Conservation (phyloP, 495 filamentous ascomycete genomes). For the Hyaloscypha hepaticicola region DNA sequence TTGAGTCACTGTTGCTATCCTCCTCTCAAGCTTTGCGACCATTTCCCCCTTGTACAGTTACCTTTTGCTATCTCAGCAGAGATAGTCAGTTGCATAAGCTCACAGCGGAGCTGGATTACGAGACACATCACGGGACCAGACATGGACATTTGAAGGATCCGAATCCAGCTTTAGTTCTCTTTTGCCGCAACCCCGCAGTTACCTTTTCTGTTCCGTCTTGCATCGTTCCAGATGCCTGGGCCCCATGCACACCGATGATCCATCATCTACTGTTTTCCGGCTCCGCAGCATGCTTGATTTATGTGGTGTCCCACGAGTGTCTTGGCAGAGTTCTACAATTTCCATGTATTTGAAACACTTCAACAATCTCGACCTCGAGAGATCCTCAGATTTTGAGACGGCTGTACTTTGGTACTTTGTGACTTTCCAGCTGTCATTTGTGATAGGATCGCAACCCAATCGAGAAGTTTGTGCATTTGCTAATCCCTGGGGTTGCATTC, state of each 20-base stretch:
- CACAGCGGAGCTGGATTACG: neutral
- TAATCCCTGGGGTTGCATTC: neutral
- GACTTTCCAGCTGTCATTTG: neutral
- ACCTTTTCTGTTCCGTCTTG: neutral
- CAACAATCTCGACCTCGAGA: neutral
- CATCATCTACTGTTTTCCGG: neutral
- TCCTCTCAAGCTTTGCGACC: too few species aligned
- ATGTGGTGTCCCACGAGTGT: neutral
- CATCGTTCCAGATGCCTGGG: neutral
- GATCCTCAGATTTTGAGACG: neutral
- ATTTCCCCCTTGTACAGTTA: too few species aligned
- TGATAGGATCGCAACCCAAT: neutral
- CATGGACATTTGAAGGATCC: neutral
- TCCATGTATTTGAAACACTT: neutral
- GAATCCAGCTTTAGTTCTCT: neutral
- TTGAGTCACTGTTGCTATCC: neutral
- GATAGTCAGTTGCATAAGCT: neutral
- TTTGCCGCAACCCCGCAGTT: neutral
- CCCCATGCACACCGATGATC: neutral
- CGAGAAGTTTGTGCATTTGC: slow-evolving; percentile 1
- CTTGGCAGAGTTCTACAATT: neutral
- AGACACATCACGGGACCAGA: neutral
- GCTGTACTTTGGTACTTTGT: neutral
- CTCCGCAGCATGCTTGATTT: neutral
- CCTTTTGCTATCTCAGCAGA: neutral